Base-by-base conservation (phyloP, 1,139 yeast species). In the Taiozyma onychis region DNA sequence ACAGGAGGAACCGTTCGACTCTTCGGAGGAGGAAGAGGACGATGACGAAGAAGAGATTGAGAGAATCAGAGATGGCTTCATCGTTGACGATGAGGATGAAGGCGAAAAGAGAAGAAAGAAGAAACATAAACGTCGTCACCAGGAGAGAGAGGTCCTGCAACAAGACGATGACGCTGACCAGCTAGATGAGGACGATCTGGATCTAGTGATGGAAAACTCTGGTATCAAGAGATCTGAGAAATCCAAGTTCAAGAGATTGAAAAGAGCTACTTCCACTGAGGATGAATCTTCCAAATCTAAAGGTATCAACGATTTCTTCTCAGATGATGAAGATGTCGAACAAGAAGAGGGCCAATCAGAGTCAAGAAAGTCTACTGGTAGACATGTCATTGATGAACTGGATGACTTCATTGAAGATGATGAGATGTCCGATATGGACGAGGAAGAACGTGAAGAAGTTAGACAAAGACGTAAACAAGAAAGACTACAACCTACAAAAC, bases 391-490 rank as follows among this genome's bases (percentile, higher is more conserved):
- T 59, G 96, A 90, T 64, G 99, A 93, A 66, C 84, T 93, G 62
- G 99, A 90, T 65, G 99, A 91, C 66, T 93, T 93, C 71, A 93
- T 93, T 60, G 99, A 91, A 67, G 98, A 93, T 56, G 99, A 93
- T 66, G 97, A 91, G 66, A 86, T 86, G 64, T 88, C 96, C 4
- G 97, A 90, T 62, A 97, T 89, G 58, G 97, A 89, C 58, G 88
- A 81, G 57, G 83, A 80, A 64, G 77, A 77, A 7, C 71, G 79
- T 57, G 68, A 66, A 48, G 65, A 65, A 48, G 68, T 69, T 51
- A 62, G 65, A 46, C 66, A 65, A 54, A 71, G 70, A 61, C 66
- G 70, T 57, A 65, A 64, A 55, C 70, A 71, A 54, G 68, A 66
- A 54, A 57, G 70, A 60, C 55, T 68, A 51, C 73, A 73, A 47